Percentiles rank a stretch among this genome's conserved stretches.
Evolutionary conservation across 306 rosid genomes (phyloP).

Genomic region (Trifolium fragiferum): DNA sequence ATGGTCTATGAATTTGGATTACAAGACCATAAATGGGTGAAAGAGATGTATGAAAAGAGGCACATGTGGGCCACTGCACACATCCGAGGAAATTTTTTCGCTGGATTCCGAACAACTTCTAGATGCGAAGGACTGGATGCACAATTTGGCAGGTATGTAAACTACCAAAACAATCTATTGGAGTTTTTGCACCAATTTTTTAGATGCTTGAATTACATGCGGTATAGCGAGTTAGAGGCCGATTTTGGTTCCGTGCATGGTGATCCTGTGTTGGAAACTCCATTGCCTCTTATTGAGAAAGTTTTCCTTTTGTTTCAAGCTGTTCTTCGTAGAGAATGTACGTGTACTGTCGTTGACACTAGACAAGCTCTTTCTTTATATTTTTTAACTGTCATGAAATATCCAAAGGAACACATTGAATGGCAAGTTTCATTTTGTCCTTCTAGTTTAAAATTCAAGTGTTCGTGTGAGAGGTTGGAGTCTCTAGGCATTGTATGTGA

Average conservation of each 20-base stretch:
- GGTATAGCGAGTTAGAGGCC: no score
- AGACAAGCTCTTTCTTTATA: neutral
- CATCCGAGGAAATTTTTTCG: neutral
- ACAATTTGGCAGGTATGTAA: no score
- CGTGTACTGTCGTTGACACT: neutral
- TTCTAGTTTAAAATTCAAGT: neutral
- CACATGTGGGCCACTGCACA: neutral
- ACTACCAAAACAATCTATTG: no score
- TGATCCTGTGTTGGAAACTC: no score
- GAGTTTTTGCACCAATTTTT: no score
- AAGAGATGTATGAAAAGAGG: neutral
- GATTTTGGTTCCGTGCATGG: no score
- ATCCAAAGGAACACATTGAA: neutral
- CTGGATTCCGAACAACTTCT: neutral
- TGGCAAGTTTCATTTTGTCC: neutral
- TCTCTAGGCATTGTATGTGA: neutral
- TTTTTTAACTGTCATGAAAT: neutral
- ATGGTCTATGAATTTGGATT: no score
- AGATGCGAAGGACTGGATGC: no score
- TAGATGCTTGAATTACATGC: no score
- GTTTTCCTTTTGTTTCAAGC: neutral
- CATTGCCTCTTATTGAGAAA: no score
- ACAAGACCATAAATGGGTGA: no score
- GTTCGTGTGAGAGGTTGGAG: neutral
- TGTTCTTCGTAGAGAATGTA: neutral